phyloP scores from a whole-genome alignment of 345 rosid species.

The Heritiera fomes region DNA sequence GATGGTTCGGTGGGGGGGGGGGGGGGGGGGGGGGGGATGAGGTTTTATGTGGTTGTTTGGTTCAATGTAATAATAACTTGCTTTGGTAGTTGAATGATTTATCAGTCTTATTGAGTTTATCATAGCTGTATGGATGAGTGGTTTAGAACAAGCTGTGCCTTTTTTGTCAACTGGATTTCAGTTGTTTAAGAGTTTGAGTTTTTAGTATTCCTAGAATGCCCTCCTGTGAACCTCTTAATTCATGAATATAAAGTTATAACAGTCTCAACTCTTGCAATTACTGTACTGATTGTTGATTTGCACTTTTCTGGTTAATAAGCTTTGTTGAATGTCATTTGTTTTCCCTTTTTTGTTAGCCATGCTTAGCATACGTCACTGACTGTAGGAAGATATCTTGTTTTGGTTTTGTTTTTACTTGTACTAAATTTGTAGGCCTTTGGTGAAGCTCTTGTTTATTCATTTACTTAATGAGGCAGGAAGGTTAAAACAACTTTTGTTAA shows the following conservation, averaged over 20 bases:
- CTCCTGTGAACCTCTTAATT: neutral
- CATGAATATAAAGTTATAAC: neutral
- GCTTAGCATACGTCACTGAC: neutral
- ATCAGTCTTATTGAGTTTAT: neutral
- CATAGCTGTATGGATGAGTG: neutral
- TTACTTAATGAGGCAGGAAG: neutral
- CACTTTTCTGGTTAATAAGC: neutral
- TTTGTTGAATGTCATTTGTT: neutral
- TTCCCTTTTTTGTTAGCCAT: neutral
- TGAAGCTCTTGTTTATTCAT: neutral
- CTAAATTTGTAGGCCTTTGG: neutral
- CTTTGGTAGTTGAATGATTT: neutral
- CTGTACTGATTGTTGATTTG: slow-evolving; percentile 1
- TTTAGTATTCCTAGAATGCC: neutral
- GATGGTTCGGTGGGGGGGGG: neutral
- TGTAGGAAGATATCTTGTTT: neutral
- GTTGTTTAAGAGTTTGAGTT: neutral
- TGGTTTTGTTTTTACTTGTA: neutral
- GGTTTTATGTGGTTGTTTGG: neutral
- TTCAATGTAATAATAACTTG: neutral
- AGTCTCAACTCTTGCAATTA: neutral
- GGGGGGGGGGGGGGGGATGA: no score
- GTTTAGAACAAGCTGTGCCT: neutral
- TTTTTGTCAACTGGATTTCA: neutral
- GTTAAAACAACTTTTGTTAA: neutral